Evolutionary conservation across 805 yeast genomes (phyloP).

Genomic region (Kazachstania bromeliacearum): DNA sequence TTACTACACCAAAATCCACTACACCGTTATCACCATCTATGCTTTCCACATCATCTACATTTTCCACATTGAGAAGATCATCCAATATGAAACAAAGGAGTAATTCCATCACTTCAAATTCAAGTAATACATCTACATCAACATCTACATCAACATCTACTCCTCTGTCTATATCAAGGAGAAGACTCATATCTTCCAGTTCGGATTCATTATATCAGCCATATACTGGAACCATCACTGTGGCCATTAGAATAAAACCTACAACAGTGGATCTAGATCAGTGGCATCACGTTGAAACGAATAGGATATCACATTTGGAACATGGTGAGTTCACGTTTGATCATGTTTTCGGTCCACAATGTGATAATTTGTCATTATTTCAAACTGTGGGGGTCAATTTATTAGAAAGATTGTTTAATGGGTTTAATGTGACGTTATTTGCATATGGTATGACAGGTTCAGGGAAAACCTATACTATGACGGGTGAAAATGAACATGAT

Average conservation of each 20-base stretch:
- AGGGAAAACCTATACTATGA: slow-evolving; percentile 85
- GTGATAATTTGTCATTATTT: slow-evolving; percentile 56
- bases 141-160: slow-evolving; percentile 2
- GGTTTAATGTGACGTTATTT: slow-evolving; percentile 80
- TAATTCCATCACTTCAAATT: background rate
- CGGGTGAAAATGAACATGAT: slow-evolving; percentile 37
- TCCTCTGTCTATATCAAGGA: slow-evolving; percentile 1
- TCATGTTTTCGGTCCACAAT: slow-evolving; percentile 56
- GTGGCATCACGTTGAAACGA: slow-evolving; percentile 22
- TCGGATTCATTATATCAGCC: background rate
- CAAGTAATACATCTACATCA: slow-evolving; percentile 1
- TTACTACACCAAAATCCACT: slow-evolving; percentile 1
- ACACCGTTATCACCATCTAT: slow-evolving; percentile 1
- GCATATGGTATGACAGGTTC: slow-evolving; percentile 96
- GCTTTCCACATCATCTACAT: slow-evolving; percentile 1
- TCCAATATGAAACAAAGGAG: slow-evolving; percentile 1
- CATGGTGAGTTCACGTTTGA: slow-evolving; percentile 69
- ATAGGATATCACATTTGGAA: slow-evolving; percentile 42
- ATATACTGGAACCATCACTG: slow-evolving; percentile 4
- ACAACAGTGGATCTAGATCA: background rate
- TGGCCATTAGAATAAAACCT: slow-evolving; percentile 4
- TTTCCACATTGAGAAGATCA: slow-evolving; percentile 2
- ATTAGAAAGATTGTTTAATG: slow-evolving; percentile 50
- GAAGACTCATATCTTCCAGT: background rate
- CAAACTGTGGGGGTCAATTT: slow-evolving; percentile 42